phyloP scores from a whole-genome alignment of 2,329 filamentous ascomycete species.

The Sporothrix humicola region DNA sequence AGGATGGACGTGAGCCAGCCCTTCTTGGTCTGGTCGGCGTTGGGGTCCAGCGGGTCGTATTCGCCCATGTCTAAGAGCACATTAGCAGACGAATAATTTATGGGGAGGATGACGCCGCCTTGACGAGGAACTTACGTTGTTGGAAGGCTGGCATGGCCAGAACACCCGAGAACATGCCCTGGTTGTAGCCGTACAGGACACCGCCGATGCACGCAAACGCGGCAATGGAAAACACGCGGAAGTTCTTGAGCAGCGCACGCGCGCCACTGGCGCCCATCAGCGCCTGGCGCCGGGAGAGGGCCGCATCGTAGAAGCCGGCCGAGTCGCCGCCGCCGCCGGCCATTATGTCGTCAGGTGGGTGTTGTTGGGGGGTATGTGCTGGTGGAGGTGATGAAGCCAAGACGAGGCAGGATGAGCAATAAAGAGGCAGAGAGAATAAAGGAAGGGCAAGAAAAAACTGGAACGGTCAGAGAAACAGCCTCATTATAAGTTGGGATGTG shows the following conservation, averaged over 20 bases:
- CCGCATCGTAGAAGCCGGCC: conserved; percentile 53
- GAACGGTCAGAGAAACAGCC: background rate
- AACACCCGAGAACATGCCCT: conserved; percentile 77
- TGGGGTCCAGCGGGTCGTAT: conserved; percentile 54
- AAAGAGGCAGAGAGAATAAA: background rate
- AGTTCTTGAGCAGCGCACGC: conserved; percentile 62
- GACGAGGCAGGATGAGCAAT: background rate
- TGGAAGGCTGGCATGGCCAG: conserved; percentile 62
- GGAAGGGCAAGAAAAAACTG: background rate
- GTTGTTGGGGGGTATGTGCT: too few relatives aligned
- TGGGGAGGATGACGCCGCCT: too few relatives aligned
- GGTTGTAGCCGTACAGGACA: conserved; percentile 73
- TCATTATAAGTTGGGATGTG: conserved; percentile 3
- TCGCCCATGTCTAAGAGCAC: conserved; percentile 66
- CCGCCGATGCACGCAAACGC: conserved; percentile 68
- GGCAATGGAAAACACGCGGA: conserved; percentile 62
- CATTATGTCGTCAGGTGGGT: too few relatives aligned
- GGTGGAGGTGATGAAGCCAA: too few relatives aligned
- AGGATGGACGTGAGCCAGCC: conserved; percentile 71
- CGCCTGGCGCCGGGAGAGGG: conserved; percentile 57
- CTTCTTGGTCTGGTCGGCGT: conserved; percentile 58
- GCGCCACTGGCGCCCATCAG: conserved; percentile 61
- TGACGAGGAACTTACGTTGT: conserved; percentile 48
- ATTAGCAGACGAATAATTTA: too few relatives aligned
- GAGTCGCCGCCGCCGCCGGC: conserved; percentile 28